Evolutionary conservation across 2,329 filamentous ascomycete genomes (phyloP).

Genomic region (Seiridium unicorne): DNA sequence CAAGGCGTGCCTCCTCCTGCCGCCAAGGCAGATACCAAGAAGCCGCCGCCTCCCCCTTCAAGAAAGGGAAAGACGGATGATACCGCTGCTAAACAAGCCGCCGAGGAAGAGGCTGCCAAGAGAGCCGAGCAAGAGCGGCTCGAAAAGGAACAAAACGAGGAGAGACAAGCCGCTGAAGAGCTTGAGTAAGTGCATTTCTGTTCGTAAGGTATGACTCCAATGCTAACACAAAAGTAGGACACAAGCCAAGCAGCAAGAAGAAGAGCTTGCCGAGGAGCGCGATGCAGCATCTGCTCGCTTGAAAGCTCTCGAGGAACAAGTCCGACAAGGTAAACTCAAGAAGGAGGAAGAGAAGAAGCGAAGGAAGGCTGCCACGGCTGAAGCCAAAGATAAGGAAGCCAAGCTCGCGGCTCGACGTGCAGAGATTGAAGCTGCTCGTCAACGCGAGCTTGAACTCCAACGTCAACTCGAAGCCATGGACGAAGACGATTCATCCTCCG

Average conservation of each 20-base stretch:
- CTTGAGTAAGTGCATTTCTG: constrained; percentile 72
- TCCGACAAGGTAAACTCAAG: constrained; percentile 88
- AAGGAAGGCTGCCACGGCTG: constrained; percentile 83
- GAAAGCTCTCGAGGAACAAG: constrained; percentile 88
- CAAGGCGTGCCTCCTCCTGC: constrained; percentile 61
- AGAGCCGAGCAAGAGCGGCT: constrained; percentile 66
- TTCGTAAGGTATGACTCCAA: background rate
- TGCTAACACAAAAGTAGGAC: constrained; percentile 51
- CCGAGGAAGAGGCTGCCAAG: constrained; percentile 53
- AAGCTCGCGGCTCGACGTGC: constrained; percentile 81
- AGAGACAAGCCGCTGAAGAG: constrained; percentile 69
- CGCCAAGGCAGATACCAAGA: constrained; percentile 51
- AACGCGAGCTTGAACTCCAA: constrained; percentile 86
- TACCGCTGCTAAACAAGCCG: constrained; percentile 29
- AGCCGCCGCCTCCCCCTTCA: constrained; percentile 75
- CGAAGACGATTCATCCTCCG: constrained; percentile 73
- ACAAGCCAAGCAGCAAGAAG: constrained; percentile 72
- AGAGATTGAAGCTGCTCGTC: constrained; percentile 87
- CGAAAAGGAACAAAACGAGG: constrained; percentile 70
- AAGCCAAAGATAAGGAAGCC: constrained; percentile 84
- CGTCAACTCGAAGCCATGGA: constrained; percentile 76
- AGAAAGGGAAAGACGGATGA: constrained; percentile 61
- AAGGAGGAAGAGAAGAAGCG: constrained; percentile 94
- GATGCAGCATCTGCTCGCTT: constrained; percentile 80
- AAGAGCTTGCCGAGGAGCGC: constrained; percentile 76